Conservation (phyloP, 2,329 filamentous ascomycete genomes). For the Colletotrichum sp. region DNA sequence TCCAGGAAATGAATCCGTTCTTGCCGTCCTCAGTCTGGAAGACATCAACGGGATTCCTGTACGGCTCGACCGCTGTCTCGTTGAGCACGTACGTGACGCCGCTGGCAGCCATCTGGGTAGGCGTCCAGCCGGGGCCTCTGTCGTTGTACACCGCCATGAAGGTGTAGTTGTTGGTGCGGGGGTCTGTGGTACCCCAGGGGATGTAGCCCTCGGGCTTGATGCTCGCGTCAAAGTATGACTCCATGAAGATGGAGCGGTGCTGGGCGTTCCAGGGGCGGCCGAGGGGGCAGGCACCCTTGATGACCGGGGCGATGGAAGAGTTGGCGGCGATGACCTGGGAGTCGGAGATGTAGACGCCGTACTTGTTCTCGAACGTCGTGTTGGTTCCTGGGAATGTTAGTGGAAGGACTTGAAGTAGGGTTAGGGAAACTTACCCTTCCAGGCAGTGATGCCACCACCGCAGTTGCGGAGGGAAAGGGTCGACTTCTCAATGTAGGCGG, state of each 20-base stretch:
- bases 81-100: constrained; percentile 52
- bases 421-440: constrained; percentile 55
- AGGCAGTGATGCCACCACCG: constrained; percentile 71
- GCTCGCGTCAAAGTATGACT: constrained; percentile 58
- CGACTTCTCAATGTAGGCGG: constrained; percentile 62
- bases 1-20: constrained; percentile 14
- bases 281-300: constrained; percentile 56
- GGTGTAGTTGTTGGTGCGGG: constrained; percentile 50
- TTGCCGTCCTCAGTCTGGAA: constrained; percentile 11
- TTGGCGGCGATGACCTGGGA: constrained; percentile 62
- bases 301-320: constrained; percentile 36
- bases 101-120: constrained; percentile 43
- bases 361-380: constrained; percentile 70
- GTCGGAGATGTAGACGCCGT: constrained; percentile 68
- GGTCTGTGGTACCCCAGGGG: constrained; percentile 46
- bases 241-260: constrained; percentile 62
- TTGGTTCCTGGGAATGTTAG: constrained; percentile 46
- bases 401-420: neutral
- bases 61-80: constrained; percentile 31
- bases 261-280: constrained; percentile 68
- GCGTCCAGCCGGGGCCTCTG: constrained; percentile 59
- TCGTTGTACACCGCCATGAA: constrained; percentile 61
- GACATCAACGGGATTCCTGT: constrained; percentile 20
- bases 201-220: constrained; percentile 61
- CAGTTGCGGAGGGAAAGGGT: constrained; percentile 62